Evolutionary conservation across 148 eudicot species (phyloP).

Genomic region (Nyssa sinensis): DNA sequence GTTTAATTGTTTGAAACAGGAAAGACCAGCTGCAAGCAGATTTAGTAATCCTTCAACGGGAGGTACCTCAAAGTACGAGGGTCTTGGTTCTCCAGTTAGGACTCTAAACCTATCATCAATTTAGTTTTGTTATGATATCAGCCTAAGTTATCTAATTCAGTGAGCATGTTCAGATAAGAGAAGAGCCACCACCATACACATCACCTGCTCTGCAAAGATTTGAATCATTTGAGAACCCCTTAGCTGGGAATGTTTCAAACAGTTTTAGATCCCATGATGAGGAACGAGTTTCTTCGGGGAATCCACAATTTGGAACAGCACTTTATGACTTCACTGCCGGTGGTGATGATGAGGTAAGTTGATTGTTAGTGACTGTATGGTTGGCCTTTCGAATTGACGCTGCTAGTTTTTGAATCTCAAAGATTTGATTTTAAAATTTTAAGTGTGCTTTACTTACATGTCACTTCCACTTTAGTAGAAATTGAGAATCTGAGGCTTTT

Average conservation of each 20-base stretch:
- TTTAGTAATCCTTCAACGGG: constrained; percentile 41
- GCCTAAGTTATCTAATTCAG: constrained; percentile 20
- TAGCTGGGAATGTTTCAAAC: constrained; percentile 69
- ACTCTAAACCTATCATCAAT: not conserved
- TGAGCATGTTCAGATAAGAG: constrained; percentile 64
- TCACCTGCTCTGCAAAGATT: constrained; percentile 65
- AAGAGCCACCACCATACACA: constrained; percentile 83
- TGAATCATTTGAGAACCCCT: constrained; percentile 91
- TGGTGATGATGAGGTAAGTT: constrained; percentile 93
- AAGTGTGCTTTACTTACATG: not conserved
- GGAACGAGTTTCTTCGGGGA: constrained; percentile 58
- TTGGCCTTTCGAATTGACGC: not conserved
- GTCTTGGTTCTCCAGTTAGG: constrained; percentile 70
- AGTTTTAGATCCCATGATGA: constrained; percentile 73
- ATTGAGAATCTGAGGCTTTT: not conserved
- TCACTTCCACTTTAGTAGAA: not conserved
- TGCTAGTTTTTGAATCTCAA: not conserved
- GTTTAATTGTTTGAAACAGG: constrained; percentile 40
- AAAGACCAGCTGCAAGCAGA: constrained; percentile 54
- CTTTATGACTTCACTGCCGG: constrained; percentile 98
- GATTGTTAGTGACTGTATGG: not conserved
- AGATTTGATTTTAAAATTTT: not conserved
- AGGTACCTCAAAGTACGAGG: constrained; percentile 55
- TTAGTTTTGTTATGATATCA: not conserved
- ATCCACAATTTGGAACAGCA: constrained; percentile 66